Evolutionary conservation across 345 rosid genomes (phyloP).

Genomic region (Alliaria petiolata): DNA sequence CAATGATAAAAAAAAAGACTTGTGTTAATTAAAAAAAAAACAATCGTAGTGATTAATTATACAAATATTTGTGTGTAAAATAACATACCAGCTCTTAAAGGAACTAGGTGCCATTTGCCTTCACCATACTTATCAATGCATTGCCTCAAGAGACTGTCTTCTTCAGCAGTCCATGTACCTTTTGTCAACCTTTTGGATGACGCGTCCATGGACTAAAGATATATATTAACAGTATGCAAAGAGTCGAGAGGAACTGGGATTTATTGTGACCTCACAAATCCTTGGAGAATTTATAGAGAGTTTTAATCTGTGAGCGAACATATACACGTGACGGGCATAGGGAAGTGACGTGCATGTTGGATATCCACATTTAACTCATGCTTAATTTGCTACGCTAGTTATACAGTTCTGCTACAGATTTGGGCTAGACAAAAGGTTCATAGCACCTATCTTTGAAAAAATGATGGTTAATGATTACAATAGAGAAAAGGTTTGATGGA

Average conservation of each 20-base stretch:
- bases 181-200: constrained; percentile 27
- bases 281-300: not conserved
- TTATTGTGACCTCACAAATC: constrained; percentile 8
- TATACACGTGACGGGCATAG: constrained; percentile 10
- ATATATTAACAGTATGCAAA: no score
- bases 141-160: constrained; percentile 39
- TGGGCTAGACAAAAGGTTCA: no score
- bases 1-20: no score
- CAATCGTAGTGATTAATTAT: not conserved
- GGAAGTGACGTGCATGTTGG: constrained; percentile 3
- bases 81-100: constrained; percentile 34
- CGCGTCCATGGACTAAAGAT: constrained; percentile 2
- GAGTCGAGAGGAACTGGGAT: no score
- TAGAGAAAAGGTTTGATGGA: no score
- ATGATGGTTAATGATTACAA: no score
- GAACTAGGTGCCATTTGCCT: constrained; percentile 44
- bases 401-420: no score
- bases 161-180: constrained; percentile 50
- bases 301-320: not conserved
- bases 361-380: no score
- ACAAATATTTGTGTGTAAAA: not conserved
- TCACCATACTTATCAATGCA: constrained; percentile 39
- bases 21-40: no score
- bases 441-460: no score
- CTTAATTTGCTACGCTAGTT: no score